phyloP scores from a whole-genome alignment of 2,329 filamentous ascomycete species.

The Cordyceps cateniannulata region DNA sequence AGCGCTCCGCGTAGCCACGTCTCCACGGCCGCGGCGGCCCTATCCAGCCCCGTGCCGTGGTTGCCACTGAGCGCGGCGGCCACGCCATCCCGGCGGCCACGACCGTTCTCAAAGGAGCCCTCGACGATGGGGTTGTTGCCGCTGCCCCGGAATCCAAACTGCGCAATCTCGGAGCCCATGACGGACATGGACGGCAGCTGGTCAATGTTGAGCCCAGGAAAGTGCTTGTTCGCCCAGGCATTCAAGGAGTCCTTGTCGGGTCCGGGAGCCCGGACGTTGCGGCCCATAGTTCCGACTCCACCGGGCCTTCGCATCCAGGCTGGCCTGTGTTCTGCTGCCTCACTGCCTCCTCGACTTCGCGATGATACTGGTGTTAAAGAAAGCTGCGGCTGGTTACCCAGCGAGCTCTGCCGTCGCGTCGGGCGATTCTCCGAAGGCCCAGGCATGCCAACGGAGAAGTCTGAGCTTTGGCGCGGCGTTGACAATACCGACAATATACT shows the following conservation, averaged over 20 bases:
- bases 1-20: slow-evolving; percentile 85
- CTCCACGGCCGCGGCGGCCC: slow-evolving; percentile 81
- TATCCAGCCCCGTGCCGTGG: slow-evolving; percentile 59
- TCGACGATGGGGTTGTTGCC: slow-evolving; percentile 41
- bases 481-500: slow-evolving; percentile 60
- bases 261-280: slow-evolving; percentile 65
- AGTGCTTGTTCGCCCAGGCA: slow-evolving; percentile 73
- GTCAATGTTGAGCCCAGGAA: slow-evolving; percentile 72
- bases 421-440: slow-evolving; percentile 27
- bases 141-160: slow-evolving; percentile 43
- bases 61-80: slow-evolving; percentile 30
- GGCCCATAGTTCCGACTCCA: slow-evolving; percentile 76
- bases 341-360: slow-evolving; percentile 32
- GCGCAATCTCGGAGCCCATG: slow-evolving; percentile 53
- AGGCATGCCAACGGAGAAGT: slow-evolving; percentile 43
- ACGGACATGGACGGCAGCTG: slow-evolving; percentile 59
- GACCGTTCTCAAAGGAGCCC: slow-evolving; percentile 36
- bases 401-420: slow-evolving; percentile 37
- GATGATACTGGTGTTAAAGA: slow-evolving; percentile 29
- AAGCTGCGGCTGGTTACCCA: slow-evolving; percentile 29
- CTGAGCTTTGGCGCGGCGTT: slow-evolving; percentile 61
- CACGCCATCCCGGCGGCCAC: slow-evolving; percentile 41
- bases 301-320: slow-evolving; percentile 75
- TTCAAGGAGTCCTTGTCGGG: slow-evolving; percentile 82
- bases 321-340: slow-evolving; percentile 34